Evolutionary conservation across 768 basidiomycete genomes (phyloP), one percentile per base, ranked within the genome.

Genomic region (Collybia sp.): DNA sequence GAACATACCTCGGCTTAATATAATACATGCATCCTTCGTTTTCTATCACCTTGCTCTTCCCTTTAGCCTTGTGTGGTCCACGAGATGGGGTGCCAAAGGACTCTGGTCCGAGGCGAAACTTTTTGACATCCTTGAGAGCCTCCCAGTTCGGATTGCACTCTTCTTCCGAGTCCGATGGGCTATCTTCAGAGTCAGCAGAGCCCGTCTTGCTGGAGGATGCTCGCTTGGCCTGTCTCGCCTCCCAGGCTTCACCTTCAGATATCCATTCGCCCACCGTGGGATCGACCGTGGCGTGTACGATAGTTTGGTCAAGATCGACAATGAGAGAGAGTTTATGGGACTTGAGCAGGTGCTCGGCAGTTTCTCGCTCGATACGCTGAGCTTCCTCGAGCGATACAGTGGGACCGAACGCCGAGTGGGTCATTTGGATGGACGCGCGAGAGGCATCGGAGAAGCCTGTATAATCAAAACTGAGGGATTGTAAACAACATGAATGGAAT

Each of bases 231-330:
- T 80, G 80, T 41, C 74, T 71, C 37, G 74, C 73, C 56, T 92
- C 87, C 87, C 87, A 92, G 37, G 77, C 78, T 58, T 85, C 82
- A 16, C 89, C 89, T 53, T 93, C 91, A 2, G 76, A 62, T 57
- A 96, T 89, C 96, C 96, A 98, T 62, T 97, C 95, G 30, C 93
- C 94, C 1, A 98, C 92, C 0, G 96, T 98, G 4, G 96, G 95
- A 66, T 99, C 96, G 18, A 97, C 94, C 0, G 95, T 97, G 6
- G 96, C 95, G 59, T 99, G 96, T 3, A 99, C 91, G 61, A 98
- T 93, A 11, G 96, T 99, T 64, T 99, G 96, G 68, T 99, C 96
- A 30, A 99, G 79, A 71, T 99, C 96, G 56, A 99, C 95, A 54
- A 99, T 97, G 42, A 99, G 83, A 30, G 90, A 92, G 30, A 99